phyloP scores from a whole-genome alignment of 371 early-diverging fungal genomes.

The Mucor plumbeus region DNA sequence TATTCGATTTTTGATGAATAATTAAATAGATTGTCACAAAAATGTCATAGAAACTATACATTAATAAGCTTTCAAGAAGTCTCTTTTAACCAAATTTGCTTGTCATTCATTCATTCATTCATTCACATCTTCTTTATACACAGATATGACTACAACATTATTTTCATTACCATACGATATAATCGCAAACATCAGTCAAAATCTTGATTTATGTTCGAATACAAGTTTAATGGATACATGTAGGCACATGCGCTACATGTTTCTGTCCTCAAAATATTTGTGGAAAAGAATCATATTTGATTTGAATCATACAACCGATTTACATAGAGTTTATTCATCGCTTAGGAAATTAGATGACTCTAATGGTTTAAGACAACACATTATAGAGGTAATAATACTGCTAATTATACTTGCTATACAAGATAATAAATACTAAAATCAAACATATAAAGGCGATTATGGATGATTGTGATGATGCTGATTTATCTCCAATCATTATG shows the following conservation, averaged over 20 bases:
- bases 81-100: background rate
- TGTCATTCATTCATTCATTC: background rate
- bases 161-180: conserved; percentile 32
- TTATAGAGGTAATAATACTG: conserved; percentile 35
- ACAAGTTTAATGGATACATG: conserved; percentile 50
- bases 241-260: conserved; percentile 35
- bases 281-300: conserved; percentile 48
- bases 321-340: conserved; percentile 42
- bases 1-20: background rate
- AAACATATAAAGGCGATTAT: conserved; percentile 33
- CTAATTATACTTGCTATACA: background rate
- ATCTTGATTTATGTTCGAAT: conserved; percentile 43
- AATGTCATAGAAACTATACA: background rate
- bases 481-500: conserved; percentile 51
- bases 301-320: conserved; percentile 24
- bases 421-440: background rate
- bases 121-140: background rate
- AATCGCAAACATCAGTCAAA: conserved; percentile 26
- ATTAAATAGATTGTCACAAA: background rate
- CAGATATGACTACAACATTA: conserved; percentile 1
- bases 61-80: background rate
- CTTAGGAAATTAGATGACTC: conserved; percentile 45
- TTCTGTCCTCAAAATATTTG: conserved; percentile 31
- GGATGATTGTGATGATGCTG: conserved; percentile 49
- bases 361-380: conserved; percentile 36